These are phyloP conservation scores for Verticillium zaregamsianum DNA, from an alignment of 2,329 filamentous ascomycete genomes.

Conservation along the genomic window DNA sequence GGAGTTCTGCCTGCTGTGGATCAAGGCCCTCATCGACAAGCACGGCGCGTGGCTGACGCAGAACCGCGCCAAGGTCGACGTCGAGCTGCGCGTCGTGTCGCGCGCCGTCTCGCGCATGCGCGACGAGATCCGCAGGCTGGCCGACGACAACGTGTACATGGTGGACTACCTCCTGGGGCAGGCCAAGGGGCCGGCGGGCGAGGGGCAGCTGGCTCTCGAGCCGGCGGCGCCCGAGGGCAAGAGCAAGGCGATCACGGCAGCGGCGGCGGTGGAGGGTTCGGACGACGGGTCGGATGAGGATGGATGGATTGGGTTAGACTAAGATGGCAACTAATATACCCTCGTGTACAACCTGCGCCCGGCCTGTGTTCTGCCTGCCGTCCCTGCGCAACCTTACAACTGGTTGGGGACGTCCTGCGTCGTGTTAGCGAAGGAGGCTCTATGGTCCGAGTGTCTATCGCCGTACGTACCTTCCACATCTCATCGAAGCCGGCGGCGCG, in stretches of 20 bases:
- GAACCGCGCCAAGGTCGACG: conserved; percentile 71
- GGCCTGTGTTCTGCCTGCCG: neutral
- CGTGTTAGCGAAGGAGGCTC: neutral
- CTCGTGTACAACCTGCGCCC: neutral
- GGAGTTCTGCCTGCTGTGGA: conserved; percentile 92
- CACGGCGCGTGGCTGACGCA: conserved; percentile 85
- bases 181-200: conserved; percentile 11
- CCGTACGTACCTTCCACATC: conserved; percentile 50
- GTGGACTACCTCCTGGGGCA: conserved; percentile 74
- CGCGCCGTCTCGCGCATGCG: conserved; percentile 77
- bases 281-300: conserved; percentile 34
- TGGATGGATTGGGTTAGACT: conserved; percentile 47
- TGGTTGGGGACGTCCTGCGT: neutral
- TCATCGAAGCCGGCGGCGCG: conserved; percentile 58
- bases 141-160: conserved; percentile 85
- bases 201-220: conserved; percentile 19
- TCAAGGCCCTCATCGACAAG: conserved; percentile 73
- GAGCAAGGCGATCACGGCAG: conserved; percentile 3
- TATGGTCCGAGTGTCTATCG: neutral
- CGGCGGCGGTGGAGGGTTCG: conserved; percentile 16
- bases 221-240: conserved; percentile 9
- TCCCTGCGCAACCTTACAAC: neutral
- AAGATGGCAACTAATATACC: conserved; percentile 21
- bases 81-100: conserved; percentile 79
- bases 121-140: conserved; percentile 75